Evolutionary conservation across 345 rosid genomes (phyloP).

Genomic region (Ailanthus altissimus): DNA sequence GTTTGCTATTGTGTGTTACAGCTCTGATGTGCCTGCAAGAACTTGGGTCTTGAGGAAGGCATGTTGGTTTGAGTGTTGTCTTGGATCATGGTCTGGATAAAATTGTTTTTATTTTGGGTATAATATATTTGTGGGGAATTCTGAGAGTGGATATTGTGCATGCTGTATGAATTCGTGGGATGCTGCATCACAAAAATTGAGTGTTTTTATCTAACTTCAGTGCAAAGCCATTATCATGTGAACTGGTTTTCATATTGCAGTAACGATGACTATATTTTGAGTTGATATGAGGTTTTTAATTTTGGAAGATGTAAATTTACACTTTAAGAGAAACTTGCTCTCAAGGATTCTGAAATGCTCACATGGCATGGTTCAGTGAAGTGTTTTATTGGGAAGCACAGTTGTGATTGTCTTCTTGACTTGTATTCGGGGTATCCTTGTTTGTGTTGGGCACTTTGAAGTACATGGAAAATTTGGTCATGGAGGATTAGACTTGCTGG

Average conservation of each 20-base stretch:
- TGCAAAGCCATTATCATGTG: constrained; percentile 20
- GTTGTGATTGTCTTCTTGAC: constrained; percentile 5
- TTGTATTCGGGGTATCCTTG: constrained; percentile 14
- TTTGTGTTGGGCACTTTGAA: neutral
- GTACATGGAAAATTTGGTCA: constrained; percentile 11
- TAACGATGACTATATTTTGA: constrained; percentile 18
- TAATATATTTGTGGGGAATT: constrained; percentile 34
- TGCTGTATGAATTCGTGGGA: constrained; percentile 22
- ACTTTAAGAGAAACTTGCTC: constrained; percentile 15
- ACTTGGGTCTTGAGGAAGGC: constrained; percentile 73
- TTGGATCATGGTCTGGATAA: constrained; percentile 42
- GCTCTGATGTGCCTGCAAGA: constrained; percentile 64
- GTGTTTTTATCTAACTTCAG: constrained; percentile 28
- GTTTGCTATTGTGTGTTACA: constrained; percentile 56
- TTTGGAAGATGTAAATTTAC: constrained; percentile 13
- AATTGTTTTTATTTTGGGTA: constrained; percentile 29
- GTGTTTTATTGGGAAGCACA: constrained; percentile 16
- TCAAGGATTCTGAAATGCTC: constrained; percentile 12
- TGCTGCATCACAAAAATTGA: constrained; percentile 14
- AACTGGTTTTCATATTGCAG: constrained; percentile 23
- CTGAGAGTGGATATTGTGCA: constrained; percentile 16
- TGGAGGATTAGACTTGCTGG: constrained; percentile 20
- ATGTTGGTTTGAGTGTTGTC: constrained; percentile 51
- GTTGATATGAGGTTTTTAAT: constrained; percentile 13
- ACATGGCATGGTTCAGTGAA: constrained; percentile 12